Conservation (phyloP, 139 green algal genomes). For the Parachlorella kessleri region DNA sequence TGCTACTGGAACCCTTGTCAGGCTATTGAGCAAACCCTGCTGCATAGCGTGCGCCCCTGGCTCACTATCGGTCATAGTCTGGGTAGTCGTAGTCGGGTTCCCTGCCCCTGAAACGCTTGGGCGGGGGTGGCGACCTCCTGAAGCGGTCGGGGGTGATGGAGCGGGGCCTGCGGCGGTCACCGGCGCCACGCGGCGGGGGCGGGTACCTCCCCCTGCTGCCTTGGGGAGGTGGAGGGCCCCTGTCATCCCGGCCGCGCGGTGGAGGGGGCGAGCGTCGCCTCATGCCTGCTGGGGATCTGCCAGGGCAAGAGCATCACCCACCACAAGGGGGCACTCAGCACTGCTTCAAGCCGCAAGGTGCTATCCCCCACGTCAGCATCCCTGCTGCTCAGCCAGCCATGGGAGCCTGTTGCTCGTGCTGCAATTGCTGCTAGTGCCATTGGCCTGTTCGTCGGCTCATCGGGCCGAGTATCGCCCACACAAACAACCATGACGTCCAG, state of each 20-base stretch:
- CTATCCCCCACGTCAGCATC: too few relatives aligned
- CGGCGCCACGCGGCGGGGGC: slow-evolving; percentile 1
- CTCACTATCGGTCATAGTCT: slow-evolving; percentile 22
- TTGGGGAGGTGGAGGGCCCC: not conserved
- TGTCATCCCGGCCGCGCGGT: not conserved
- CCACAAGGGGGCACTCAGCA: not conserved
- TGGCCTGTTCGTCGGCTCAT: too few relatives aligned
- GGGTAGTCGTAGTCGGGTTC: slow-evolving; percentile 34
- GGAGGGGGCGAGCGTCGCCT: not conserved
- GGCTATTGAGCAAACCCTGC: not conserved
- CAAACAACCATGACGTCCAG: too few relatives aligned
- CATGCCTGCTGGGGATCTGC: slow-evolving; percentile 4
- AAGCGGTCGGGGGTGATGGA: slow-evolving; percentile 32
- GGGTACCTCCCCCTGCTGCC: not conserved
- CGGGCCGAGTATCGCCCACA: too few relatives aligned
- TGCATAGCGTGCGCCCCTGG: not conserved
- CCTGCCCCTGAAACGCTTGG: slow-evolving; percentile 38
- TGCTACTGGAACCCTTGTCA: too few relatives aligned
- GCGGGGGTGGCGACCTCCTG: slow-evolving; percentile 28
- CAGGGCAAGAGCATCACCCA: not conserved
- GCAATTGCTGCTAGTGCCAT: too few relatives aligned
- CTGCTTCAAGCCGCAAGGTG: too few relatives aligned
- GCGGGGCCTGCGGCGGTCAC: slow-evolving; percentile 14
- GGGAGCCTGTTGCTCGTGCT: too few relatives aligned
- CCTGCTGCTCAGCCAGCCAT: too few relatives aligned